Conservation (phyloP, 1,284 basidiomycete genomes). For the Erythrobasidium hasegawianum region DNA sequence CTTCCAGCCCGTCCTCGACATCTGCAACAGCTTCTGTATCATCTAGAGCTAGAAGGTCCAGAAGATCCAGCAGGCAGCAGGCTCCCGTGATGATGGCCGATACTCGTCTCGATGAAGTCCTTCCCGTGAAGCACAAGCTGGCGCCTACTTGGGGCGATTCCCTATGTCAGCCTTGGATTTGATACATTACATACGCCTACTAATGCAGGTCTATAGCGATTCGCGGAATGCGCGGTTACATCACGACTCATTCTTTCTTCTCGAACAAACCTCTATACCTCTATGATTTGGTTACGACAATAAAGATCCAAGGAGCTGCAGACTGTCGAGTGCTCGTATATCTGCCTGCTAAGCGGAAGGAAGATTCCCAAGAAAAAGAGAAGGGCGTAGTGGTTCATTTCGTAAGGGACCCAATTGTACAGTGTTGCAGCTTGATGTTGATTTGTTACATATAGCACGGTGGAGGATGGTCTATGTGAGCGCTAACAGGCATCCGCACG, state of each 20-base stretch:
- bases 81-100: too few species aligned
- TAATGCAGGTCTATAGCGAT: not conserved
- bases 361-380: constrained; percentile 4
- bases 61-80: too few species aligned
- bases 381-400: constrained; percentile 29
- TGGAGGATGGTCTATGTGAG: constrained; percentile 33
- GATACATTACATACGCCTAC: not conserved
- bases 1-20: not conserved
- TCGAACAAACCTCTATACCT: constrained; percentile 3
- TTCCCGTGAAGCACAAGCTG: constrained; percentile 15
- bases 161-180: constrained; percentile 10
- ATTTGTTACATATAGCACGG: constrained; percentile 6
- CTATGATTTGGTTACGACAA: constrained; percentile 6
- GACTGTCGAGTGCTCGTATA: constrained; percentile 23
- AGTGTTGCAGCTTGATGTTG: not conserved
- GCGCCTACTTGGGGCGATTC: constrained; percentile 29
- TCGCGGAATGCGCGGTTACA: constrained; percentile 5
- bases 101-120: constrained; percentile 4
- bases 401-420: not conserved
- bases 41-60: too few species aligned
- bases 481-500: too few species aligned
- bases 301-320: constrained; percentile 11
- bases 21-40: not conserved
- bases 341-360: not conserved
- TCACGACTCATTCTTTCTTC: constrained; percentile 13